A percentile compares a stretch with the other conserved stretches of the same genome.
Evolutionary conservation across 2,329 filamentous ascomycete species (phyloP).

Genomic region (Teratosphaeria destructans): DNA sequence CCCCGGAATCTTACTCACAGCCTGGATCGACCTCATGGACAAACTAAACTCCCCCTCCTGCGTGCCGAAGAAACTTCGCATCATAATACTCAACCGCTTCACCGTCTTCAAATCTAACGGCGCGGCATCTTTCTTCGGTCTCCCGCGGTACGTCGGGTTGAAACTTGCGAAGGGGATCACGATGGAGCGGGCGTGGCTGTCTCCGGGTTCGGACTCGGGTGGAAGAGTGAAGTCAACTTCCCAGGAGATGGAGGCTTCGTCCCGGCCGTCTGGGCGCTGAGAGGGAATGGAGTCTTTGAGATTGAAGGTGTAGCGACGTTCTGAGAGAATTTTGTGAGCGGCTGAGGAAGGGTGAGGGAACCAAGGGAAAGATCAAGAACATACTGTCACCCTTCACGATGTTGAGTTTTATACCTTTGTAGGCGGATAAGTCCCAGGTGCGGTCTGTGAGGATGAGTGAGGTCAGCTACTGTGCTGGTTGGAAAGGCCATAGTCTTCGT

Average conservation of each 20-base stretch:
- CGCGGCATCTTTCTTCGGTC: constrained; percentile 48
- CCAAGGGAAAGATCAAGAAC: not conserved
- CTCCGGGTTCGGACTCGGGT: constrained; percentile 17
- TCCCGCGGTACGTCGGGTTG: constrained; percentile 47
- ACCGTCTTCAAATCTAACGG: constrained; percentile 50
- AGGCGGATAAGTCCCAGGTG: constrained; percentile 53
- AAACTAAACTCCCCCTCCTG: constrained; percentile 61
- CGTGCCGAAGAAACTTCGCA: constrained; percentile 66
- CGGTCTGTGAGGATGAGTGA: constrained; percentile 23
- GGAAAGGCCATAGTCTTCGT: not conserved
- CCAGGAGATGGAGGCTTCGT: constrained; percentile 62
- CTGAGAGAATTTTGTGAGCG: constrained; percentile 10
- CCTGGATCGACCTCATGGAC: constrained; percentile 45
- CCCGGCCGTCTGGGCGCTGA: constrained; percentile 46
- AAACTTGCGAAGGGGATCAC: constrained; percentile 56
- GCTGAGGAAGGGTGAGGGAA: not conserved
- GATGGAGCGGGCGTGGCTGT: constrained; percentile 28
- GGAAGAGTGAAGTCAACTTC: constrained; percentile 55
- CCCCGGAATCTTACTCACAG: constrained; percentile 21
- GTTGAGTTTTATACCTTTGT: constrained; percentile 50
- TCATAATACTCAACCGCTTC: constrained; percentile 65
- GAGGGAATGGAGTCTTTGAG: constrained; percentile 58
- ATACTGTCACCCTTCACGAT: constrained; percentile 44
- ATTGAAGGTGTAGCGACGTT: constrained; percentile 61
- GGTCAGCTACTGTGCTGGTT: not conserved